Conservation (phyloP, 179 eudicot genomes). For the Silene noctiflora region DNA sequence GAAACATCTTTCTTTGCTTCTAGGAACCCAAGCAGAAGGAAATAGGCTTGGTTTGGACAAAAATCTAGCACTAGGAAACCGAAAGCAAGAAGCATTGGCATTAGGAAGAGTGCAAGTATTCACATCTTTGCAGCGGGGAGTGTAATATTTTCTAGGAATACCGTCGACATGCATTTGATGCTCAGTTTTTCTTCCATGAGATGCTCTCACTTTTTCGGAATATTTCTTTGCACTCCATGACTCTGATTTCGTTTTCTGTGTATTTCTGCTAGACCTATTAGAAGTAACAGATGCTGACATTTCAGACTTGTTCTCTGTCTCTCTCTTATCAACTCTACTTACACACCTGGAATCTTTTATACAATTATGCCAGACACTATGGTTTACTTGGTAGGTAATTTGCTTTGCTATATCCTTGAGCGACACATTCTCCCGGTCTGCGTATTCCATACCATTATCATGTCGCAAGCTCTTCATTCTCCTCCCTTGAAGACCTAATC, state of each 20-base stretch:
- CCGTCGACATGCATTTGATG: constrained; percentile 12
- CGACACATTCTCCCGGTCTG: background rate
- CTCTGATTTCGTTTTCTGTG: constrained; percentile 3
- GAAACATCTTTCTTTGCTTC: constrained; percentile 24
- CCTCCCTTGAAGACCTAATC: constrained; percentile 5
- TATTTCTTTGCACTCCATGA: constrained; percentile 20
- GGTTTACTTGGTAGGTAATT: constrained; percentile 28
- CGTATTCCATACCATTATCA: constrained; percentile 4
- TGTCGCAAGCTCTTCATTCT: background rate
- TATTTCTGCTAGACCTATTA: constrained; percentile 11
- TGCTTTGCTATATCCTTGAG: constrained; percentile 25
- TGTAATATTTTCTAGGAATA: background rate
- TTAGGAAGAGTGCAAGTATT: background rate
- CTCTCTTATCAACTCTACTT: constrained; percentile 14
- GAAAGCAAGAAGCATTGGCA: background rate
- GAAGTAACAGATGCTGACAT: background rate
- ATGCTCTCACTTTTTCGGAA: background rate
- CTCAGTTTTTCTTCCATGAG: background rate
- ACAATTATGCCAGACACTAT: constrained; percentile 32
- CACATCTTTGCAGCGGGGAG: background rate
- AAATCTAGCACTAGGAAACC: constrained; percentile 23
- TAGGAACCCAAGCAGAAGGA: constrained; percentile 38
- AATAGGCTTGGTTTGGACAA: constrained; percentile 23
- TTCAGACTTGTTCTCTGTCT: constrained; percentile 16
- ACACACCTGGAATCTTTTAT: constrained; percentile 11